phyloP scores from a whole-genome alignment of 768 basidiomycete genomes.

The Leccinum broughii region DNA sequence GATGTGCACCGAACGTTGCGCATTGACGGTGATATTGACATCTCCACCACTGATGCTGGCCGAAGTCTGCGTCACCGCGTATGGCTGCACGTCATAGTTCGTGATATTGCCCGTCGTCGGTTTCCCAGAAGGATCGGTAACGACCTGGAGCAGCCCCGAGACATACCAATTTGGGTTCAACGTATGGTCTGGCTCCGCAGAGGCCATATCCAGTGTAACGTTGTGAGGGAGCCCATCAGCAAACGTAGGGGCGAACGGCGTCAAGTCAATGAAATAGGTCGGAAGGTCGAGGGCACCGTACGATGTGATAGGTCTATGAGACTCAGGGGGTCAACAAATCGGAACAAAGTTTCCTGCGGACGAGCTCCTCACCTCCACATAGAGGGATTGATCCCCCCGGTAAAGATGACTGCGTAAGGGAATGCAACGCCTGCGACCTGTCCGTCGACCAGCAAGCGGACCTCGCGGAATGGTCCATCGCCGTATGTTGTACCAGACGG shows the following conservation, averaged over 20 bases:
- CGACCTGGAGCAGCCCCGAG: constrained; percentile 66
- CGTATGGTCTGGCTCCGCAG: constrained; percentile 63
- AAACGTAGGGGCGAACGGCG: constrained; percentile 63
- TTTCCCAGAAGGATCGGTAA: constrained; percentile 59
- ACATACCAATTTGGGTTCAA: constrained; percentile 79
- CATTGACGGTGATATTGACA: constrained; percentile 62
- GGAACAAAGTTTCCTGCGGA: background rate
- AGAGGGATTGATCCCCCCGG: constrained; percentile 68
- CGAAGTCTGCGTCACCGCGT: constrained; percentile 50
- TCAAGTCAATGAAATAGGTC: constrained; percentile 75
- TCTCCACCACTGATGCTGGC: constrained; percentile 46
- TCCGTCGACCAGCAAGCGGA: constrained; percentile 59
- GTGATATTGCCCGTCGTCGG: constrained; percentile 72
- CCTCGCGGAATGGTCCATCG: constrained; percentile 61
- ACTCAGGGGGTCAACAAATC: background rate
- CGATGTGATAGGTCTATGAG: constrained; percentile 63
- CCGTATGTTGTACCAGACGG: constrained; percentile 48
- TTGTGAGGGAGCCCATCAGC: constrained; percentile 56
- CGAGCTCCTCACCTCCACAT: constrained; percentile 58
- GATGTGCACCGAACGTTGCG: constrained; percentile 56
- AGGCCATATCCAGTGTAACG: constrained; percentile 71
- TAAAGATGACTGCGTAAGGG: constrained; percentile 66
- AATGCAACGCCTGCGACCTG: constrained; percentile 55
- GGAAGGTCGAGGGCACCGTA: constrained; percentile 79
- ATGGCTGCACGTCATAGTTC: constrained; percentile 55